Conservation (phyloP, 75 land plant species). For the Larix kaempferi region DNA sequence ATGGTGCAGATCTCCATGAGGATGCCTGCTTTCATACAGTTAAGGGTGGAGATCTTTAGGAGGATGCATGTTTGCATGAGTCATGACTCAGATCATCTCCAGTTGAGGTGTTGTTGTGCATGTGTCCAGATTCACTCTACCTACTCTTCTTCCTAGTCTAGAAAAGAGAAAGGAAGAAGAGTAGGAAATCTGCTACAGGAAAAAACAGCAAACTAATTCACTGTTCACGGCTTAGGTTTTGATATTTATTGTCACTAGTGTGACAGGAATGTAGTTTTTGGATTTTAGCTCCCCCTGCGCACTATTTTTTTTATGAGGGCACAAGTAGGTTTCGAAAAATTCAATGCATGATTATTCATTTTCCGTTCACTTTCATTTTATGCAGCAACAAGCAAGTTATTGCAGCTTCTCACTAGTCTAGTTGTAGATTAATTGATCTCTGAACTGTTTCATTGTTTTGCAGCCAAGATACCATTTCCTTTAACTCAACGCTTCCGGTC, state of each 20-base stretch:
- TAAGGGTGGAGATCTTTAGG: too few relatives aligned
- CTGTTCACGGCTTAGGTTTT: too few relatives aligned
- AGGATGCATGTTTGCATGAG: too few relatives aligned
- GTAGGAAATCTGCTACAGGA: too few relatives aligned
- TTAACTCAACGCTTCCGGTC: slow-evolving; percentile 87
- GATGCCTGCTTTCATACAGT: too few relatives aligned
- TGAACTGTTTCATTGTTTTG: not conserved
- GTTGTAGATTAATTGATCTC: not conserved
- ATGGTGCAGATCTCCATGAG: too few relatives aligned
- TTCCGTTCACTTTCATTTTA: not conserved
- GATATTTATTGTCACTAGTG: not conserved
- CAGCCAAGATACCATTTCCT: slow-evolving; percentile 97
- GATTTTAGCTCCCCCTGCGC: not conserved
- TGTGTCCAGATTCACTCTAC: too few relatives aligned
- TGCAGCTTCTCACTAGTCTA: not conserved
- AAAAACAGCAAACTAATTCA: too few relatives aligned
- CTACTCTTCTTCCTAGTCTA: too few relatives aligned
- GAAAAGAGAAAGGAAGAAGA: too few relatives aligned
- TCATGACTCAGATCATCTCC: too few relatives aligned
- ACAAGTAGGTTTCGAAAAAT: not conserved
- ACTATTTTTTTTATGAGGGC: not conserved
- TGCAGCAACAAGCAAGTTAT: not conserved
- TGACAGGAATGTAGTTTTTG: not conserved
- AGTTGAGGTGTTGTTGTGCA: too few relatives aligned
- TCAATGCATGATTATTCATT: not conserved